Evolutionary conservation across 2,329 filamentous ascomycete species (phyloP), one percentile per base, ranked within the genome.

Genomic region (Xylaria sp.): DNA sequence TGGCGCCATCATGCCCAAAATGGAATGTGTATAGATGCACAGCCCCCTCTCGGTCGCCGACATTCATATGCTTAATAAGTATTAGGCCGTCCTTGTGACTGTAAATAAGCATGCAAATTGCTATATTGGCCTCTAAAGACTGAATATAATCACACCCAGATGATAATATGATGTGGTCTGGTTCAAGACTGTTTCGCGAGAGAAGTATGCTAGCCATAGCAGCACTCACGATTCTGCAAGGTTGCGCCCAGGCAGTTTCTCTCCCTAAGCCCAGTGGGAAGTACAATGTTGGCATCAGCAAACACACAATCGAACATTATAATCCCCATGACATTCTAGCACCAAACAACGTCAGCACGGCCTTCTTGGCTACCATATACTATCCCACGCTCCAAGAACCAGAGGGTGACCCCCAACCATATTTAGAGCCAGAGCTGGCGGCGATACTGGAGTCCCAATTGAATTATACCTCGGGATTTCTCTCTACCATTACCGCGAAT

Each of bases 301-400:
- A 70, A 56, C 64, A 74, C 15, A 64, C 63, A 20, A 70, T 75
- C 1, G 54, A 71, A 7, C 66, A 74, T 28, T 64, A 64, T 31
- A 75, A 75, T 13, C 31, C 67, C 0, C 46, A 69, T 23, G 73
- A 76, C 48, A 67, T 72, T 1, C n/a, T 77, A 20, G 73, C 74
- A 18, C 74, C 73, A 3, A 72, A 75, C 36, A 72, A 77, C 31
- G 51, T 77, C 48, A 77, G 70, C 67, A 46, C 41, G 15, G 41
- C 41, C 18, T 46, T 46, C 41, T 46, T 46, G 13, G 41, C 41
- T 46, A 20, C 41, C 1, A 46, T 46, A 46, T 46, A 46, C 41
- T 46, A 46, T n/a, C 41, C 41, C 41, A 46, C 41, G 18, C 41
- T 46, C 41, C 41, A 46, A 7, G 18, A 46, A 46, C 13, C 41